Percentiles rank a stretch among this genome's conserved stretches.
Evolutionary conservation across 306 rosid species (phyloP).

Genomic region (Alnus rubra): DNA sequence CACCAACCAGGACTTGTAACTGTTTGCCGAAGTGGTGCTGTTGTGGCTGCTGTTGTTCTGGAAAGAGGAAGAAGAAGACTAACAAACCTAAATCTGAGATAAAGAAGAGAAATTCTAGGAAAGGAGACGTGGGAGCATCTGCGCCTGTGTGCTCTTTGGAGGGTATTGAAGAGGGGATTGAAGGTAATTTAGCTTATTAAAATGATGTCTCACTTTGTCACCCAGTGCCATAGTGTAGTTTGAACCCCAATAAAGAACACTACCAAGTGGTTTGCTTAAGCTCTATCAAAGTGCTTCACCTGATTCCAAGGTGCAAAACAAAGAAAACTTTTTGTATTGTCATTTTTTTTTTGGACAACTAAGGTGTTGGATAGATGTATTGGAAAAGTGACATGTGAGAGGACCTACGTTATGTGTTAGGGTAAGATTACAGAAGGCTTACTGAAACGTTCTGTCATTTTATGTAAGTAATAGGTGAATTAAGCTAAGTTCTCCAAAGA

Average conservation of each 20-base stretch:
- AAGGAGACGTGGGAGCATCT: slow-evolving; percentile 31
- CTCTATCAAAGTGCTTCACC: background rate
- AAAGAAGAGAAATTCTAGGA: slow-evolving; percentile 30
- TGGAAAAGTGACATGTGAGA: background rate
- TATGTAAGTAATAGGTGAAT: background rate
- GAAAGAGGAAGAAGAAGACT: slow-evolving; percentile 41
- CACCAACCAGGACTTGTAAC: slow-evolving; percentile 62
- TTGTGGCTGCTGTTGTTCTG: slow-evolving; percentile 36
- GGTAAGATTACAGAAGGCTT: background rate
- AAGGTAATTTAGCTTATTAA: slow-evolving; percentile 33
- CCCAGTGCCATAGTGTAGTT: slow-evolving; percentile 1
- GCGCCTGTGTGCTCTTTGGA: slow-evolving; percentile 28
- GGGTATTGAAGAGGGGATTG: slow-evolving; percentile 29
- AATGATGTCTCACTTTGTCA: background rate
- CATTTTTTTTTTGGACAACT: background rate
- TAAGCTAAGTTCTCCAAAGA: background rate
- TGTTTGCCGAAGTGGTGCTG: slow-evolving; percentile 65
- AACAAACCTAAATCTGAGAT: slow-evolving; percentile 41
- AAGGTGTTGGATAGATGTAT: background rate
- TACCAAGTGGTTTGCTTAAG: background rate
- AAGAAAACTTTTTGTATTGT: background rate
- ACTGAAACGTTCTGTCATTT: background rate
- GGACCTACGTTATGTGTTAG: background rate
- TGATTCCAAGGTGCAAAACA: background rate
- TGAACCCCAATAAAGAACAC: background rate